These are phyloP conservation scores for Globisporangium nagaii DNA, from an alignment of 352 stramenopile species.

Conservation along the genomic window DNA sequence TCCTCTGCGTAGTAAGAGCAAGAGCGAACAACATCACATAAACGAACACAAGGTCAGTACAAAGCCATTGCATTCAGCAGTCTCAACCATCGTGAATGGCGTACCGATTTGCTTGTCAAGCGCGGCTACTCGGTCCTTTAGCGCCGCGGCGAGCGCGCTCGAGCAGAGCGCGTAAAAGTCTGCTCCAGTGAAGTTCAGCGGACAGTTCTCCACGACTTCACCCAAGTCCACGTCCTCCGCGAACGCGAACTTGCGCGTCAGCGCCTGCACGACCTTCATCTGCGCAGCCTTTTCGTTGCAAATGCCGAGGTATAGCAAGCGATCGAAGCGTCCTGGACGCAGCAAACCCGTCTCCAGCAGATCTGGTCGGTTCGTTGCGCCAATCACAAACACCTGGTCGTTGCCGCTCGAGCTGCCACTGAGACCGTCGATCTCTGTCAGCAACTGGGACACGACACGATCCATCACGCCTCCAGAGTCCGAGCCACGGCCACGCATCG, in stretches of 20 bases:
- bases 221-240: constrained; percentile 53
- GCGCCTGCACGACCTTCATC: constrained; percentile 77
- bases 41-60: background rate
- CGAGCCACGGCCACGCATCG: constrained; percentile 84
- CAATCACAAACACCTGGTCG: constrained; percentile 93
- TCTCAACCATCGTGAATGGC: constrained; percentile 4
- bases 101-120: constrained; percentile 62
- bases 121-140: constrained; percentile 70
- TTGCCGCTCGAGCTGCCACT: constrained; percentile 40
- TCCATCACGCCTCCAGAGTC: constrained; percentile 93
- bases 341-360: constrained; percentile 94
- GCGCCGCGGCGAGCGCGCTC: constrained; percentile 58
- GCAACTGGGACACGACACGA: constrained; percentile 93
- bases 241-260: constrained; percentile 77
- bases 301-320: constrained; percentile 79
- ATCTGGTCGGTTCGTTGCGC: constrained; percentile 95
- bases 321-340: constrained; percentile 88
- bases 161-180: constrained; percentile 85
- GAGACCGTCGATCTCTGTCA: constrained; percentile 93
- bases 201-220: constrained; percentile 51
- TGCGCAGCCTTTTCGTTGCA: constrained; percentile 67
- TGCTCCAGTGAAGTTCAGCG: constrained; percentile 74
- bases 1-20: constrained; percentile 24
- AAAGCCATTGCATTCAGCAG: background rate
- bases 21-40: background rate